Evolutionary conservation across 768 basidiomycete genomes (phyloP), one percentile per base, ranked within the genome.

Genomic region (Rhodotorula babjevae): DNA sequence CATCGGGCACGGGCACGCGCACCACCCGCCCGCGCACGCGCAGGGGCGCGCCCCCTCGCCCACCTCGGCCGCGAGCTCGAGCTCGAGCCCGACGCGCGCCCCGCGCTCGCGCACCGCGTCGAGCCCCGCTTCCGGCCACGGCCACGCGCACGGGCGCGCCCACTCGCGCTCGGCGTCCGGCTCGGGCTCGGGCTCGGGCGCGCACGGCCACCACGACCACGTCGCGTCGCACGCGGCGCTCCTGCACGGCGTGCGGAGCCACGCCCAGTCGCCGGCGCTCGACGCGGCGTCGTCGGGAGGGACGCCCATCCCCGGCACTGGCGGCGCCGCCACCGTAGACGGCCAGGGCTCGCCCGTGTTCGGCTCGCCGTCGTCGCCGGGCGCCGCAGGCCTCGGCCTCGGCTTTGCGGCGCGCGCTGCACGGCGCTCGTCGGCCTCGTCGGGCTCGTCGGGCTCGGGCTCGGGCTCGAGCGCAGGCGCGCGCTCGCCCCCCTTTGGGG

Each of bases 181-280:
- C 16, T 21, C 66, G 14, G 58, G 61, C 55, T 29, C 55, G 40
- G 55, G 31, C 18, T 5, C 40, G 8, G 59, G 56, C 44, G 3
- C 44, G 42, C 52, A 61, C 27, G 9, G 2, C 12, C 60, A 53
- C 27, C 64, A 65, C 46, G 27, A 31, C n/a, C 65, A 61, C 27
- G 27, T 52, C 0, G 42, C 60, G 10, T 70, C 68, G 10, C 73
- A 74, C 53, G 65, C 65, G 31, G 73, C 73, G 12, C 68, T 74
- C 25, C 61, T 74, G 19, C 68, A 69, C 21, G 73, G 73, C 21
- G 58, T 74, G n/a, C 61, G 73, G 16, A 70, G 68, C 16, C 73
- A 74, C 59, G 57, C 65, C 11, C 52, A 46, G 14, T 46, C 44
- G 44, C 44, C 44, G 6, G 68, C 72, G 40, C 52, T 74, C 65